Evolutionary conservation across 192 early-diverging fungal species (phyloP), one percentile per base, ranked within the genome.

Genomic region (Backusella westeae): DNA sequence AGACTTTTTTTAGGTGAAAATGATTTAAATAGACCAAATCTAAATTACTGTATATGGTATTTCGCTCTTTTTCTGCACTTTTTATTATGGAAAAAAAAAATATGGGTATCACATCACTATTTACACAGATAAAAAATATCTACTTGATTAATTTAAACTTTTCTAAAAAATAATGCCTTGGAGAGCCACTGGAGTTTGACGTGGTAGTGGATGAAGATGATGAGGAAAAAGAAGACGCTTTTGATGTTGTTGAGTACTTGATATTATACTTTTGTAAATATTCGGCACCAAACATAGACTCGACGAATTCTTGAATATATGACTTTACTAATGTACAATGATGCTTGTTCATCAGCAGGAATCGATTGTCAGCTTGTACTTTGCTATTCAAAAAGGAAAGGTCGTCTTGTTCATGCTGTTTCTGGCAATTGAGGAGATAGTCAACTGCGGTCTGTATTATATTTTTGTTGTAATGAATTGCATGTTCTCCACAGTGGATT

Each of bases 401-500:
- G 26, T 63, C 56, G 29, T 63, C 56, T 5, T 63, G 23, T 26
- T 63, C 56, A 26, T 63, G 56, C 23, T 63, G 56, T 14, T 63
- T 63, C 26, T 63, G 56, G 12, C 76, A 67, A 42, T 68, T 59
- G 10, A 75, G 66, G 4, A 82, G 53, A 19, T 74, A 63, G 39
- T 69, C 75, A 44, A 85, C 68, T 34, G 83, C 75, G 29, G 8
- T 14, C 32, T 73, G 46, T 26, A 63, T 69, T 35, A 68, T 67
- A 21, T n/a, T 71, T 26, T 79, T 72, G 34, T 80, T 56, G 56
- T 82, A 76, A 17, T 72, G 49, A 19, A 67, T 76, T 12, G 68
- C 59, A 26, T 77, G 71, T 21, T 73, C 65, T 35, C 85, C 85
- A 39, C 76, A 77, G 32, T 86, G 76, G 23, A 69, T 56, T 23